Evolutionary conservation across 1,284 basidiomycete genomes (phyloP).

Genomic region (Ceratobasidium sp.): DNA sequence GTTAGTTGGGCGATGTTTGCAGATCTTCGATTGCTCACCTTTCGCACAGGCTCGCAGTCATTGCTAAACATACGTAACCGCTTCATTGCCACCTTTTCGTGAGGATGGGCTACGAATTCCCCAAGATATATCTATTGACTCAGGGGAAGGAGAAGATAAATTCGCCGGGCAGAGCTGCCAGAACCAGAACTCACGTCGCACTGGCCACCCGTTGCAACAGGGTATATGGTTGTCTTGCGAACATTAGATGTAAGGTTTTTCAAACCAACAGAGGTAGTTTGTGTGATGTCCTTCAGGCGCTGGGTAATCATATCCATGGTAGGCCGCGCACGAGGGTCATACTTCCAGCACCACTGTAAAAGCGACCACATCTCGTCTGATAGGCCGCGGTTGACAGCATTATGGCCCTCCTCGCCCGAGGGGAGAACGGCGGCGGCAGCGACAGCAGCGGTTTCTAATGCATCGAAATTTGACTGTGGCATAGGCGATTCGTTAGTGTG

Average conservation of each 20-base stretch:
- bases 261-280: constrained; percentile 5
- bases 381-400: constrained; percentile 24
- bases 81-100: constrained; percentile 39
- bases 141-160: neutral
- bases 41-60: constrained; percentile 15
- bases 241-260: constrained; percentile 27
- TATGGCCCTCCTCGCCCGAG: constrained; percentile 24
- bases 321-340: constrained; percentile 27
- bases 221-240: constrained; percentile 21
- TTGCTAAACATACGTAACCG: constrained; percentile 10
- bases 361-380: constrained; percentile 35
- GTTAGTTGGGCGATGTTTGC: neutral
- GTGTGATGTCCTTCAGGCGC: constrained; percentile 18
- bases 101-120: constrained; percentile 28
- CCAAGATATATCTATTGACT: constrained; percentile 23
- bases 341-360: constrained; percentile 37
- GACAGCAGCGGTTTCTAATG: neutral
- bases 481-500: neutral
- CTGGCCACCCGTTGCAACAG: constrained; percentile 35
- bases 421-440: constrained; percentile 8
- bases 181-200: constrained; percentile 24
- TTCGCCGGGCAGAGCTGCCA: neutral
- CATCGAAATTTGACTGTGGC: neutral
- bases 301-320: constrained; percentile 23
- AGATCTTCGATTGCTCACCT: constrained; percentile 1